phyloP scores from a whole-genome alignment of 2,329 filamentous ascomycete genomes.

The Neopestalotiopsis clavispora region DNA sequence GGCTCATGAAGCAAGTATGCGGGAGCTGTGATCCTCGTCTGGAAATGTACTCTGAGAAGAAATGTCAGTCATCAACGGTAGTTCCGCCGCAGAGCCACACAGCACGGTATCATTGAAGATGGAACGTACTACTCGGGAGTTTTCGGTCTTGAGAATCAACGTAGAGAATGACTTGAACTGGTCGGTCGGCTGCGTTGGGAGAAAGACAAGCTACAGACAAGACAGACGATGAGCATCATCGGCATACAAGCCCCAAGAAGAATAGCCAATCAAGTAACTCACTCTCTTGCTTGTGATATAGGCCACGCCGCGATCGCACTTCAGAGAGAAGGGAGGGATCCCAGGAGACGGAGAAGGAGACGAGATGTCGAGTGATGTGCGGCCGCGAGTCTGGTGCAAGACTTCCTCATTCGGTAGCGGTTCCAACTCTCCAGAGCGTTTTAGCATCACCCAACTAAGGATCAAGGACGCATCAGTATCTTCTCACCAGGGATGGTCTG shows the following conservation, averaged over 20 bases:
- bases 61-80: background rate
- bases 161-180: constrained; percentile 86
- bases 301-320: constrained; percentile 75
- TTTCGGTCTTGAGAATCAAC: constrained; percentile 84
- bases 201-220: constrained; percentile 75
- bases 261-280: constrained; percentile 29
- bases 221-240: background rate
- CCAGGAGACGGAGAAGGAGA: constrained; percentile 70
- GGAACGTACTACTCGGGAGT: constrained; percentile 70
- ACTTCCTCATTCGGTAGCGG: constrained; percentile 84
- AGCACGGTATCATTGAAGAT: background rate
- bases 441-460: constrained; percentile 87
- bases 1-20: background rate
- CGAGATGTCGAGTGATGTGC: constrained; percentile 77
- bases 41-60: background rate
- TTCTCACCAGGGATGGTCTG: constrained; percentile 40
- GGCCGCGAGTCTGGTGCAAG: constrained; percentile 78
- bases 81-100: background rate
- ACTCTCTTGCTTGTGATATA: constrained; percentile 88
- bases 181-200: constrained; percentile 72
- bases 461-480: constrained; percentile 53
- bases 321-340: constrained; percentile 67
- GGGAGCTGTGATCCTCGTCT: no score
- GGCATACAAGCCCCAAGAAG: constrained; percentile 22
- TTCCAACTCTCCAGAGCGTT: constrained; percentile 74